These are phyloP conservation scores for Mucor irregularis DNA, from an alignment of 371 early-diverging fungal species.

Conservation along the genomic window DNA sequence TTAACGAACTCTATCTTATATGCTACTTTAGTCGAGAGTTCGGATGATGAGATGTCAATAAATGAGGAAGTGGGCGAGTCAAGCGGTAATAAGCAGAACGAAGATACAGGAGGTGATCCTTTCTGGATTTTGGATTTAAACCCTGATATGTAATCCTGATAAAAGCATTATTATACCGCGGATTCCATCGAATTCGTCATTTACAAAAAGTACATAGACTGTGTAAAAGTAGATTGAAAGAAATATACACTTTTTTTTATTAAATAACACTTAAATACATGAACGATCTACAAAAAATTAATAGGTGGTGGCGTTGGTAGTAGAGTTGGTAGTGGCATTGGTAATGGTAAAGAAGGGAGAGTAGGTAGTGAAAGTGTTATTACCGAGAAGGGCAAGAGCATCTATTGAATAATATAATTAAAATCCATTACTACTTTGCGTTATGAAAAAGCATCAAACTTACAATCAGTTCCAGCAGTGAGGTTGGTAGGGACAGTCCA, in stretches of 20 bases:
- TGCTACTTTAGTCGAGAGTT: conserved; percentile 39
- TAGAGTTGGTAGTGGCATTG: neutral
- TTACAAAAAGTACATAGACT: no score
- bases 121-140: conserved; percentile 55
- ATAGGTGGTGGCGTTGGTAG: neutral
- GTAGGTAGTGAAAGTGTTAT: conserved; percentile 6
- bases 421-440: neutral
- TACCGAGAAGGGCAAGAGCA: conserved; percentile 5
- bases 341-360: conserved; percentile 9
- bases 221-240: no score
- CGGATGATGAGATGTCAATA: conserved; percentile 36
- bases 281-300: no score
- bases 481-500: conserved; percentile 19
- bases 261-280: no score
- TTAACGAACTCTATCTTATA: neutral
- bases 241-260: neutral
- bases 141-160: conserved; percentile 39
- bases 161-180: neutral
- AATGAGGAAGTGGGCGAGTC: conserved; percentile 28
- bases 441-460: neutral
- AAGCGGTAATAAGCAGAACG: conserved; percentile 16
- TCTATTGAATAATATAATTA: conserved; percentile 2
- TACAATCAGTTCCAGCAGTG: conserved; percentile 13
- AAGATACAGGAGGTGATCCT: conserved; percentile 40
- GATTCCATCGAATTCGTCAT: neutral